Conservation (phyloP, 2,329 filamentous ascomycete species). For the Botrytis pseudocinerea region DNA sequence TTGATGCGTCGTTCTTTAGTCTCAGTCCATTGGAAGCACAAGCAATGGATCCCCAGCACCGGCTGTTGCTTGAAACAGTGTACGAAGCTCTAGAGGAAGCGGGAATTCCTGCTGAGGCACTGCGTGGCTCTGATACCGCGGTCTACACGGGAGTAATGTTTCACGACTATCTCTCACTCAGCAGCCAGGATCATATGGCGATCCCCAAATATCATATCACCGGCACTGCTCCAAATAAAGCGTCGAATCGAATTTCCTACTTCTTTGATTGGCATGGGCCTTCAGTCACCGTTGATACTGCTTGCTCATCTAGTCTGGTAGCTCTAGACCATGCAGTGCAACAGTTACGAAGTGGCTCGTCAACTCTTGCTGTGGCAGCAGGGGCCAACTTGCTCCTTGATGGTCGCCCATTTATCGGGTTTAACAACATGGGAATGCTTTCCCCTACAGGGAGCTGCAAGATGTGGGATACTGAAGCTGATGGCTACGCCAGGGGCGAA, state of each 20-base stretch:
- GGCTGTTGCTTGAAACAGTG: slow-evolving; percentile 8
- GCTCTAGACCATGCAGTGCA: slow-evolving; percentile 55
- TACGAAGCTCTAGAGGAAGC: slow-evolving; percentile 21
- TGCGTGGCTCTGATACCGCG: slow-evolving; percentile 21
- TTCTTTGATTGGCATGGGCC: slow-evolving; percentile 51
- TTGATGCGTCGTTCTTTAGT: slow-evolving; percentile 16
- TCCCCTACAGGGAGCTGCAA: slow-evolving; percentile 30
- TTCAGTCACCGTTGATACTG: slow-evolving; percentile 58
- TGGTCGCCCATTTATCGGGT: slow-evolving; percentile 18
- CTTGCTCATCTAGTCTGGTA: slow-evolving; percentile 56
- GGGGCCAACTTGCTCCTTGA: slow-evolving; percentile 38
- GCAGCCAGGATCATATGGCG: slow-evolving; percentile 26
- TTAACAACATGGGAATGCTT: slow-evolving; percentile 24
- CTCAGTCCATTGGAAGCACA: slow-evolving; percentile 7
- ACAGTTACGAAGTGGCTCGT: slow-evolving; percentile 48
- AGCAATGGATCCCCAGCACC: slow-evolving; percentile 23
- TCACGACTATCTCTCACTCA: slow-evolving; percentile 29
- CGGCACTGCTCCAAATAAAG: slow-evolving; percentile 44
- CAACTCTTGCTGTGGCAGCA: slow-evolving; percentile 39
- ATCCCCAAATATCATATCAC: slow-evolving; percentile 20
- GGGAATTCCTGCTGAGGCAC: neutral
- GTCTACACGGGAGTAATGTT: slow-evolving; percentile 22
- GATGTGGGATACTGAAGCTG: slow-evolving; percentile 58
- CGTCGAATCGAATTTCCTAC: slow-evolving; percentile 56
- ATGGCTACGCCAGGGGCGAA: slow-evolving; percentile 65